These are phyloP conservation scores for Heliamphora pulchella DNA, from an alignment of 179 eudicot species.

Conservation along the genomic window DNA sequence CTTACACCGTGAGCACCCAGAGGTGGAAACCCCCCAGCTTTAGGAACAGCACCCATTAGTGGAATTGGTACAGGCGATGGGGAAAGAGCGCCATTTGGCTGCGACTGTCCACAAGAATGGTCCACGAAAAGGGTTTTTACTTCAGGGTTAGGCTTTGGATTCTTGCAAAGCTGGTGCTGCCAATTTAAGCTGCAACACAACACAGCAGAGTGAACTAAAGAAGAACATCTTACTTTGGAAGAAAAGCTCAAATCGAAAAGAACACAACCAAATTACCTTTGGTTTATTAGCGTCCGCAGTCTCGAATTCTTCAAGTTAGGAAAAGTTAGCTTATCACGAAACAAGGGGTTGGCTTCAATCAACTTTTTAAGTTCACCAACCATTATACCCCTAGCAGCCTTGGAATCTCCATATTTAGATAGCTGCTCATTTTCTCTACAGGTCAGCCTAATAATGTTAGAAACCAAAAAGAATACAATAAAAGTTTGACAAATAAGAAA, in stretches of 20 bases:
- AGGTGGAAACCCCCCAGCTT: conserved; percentile 58
- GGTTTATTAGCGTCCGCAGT: conserved; percentile 21
- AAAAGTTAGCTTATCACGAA: conserved; percentile 25
- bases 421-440: conserved; percentile 36
- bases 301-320: conserved; percentile 23
- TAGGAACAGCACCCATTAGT: conserved; percentile 53
- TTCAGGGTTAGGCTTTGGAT: conserved; percentile 52
- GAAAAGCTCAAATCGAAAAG: not conserved
- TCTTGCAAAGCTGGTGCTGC: conserved; percentile 60
- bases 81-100: conserved; percentile 75
- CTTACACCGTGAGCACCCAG: conserved; percentile 74
- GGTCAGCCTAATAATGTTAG: not conserved
- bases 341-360: conserved; percentile 35
- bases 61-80: conserved; percentile 67
- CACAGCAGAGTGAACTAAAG: not conserved
- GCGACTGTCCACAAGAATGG: conserved; percentile 54
- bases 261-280: conserved; percentile 18
- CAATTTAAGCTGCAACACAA: conserved; percentile 47
- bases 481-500: not conserved
- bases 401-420: conserved; percentile 39
- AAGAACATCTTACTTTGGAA: not conserved
- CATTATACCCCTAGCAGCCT: conserved; percentile 36
- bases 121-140: conserved; percentile 63
- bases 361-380: conserved; percentile 29
- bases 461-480: not conserved